These are phyloP conservation scores for Annulohypoxylon truncatum DNA, from an alignment of 2,329 filamentous ascomycete species.

Conservation along the genomic window DNA sequence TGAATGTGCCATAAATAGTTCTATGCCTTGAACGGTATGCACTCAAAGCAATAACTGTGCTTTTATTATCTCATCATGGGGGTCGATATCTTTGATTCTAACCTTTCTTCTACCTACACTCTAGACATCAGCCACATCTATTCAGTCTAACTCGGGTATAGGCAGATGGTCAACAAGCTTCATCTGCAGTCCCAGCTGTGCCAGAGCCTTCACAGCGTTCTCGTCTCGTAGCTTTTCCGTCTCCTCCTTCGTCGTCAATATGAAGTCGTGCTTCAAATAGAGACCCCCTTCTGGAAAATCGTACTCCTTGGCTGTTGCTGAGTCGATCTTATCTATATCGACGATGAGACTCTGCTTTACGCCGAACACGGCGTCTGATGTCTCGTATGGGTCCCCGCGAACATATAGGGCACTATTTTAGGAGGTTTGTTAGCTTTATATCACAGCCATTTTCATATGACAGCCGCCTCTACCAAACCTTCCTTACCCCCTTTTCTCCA, in stretches of 20 bases:
- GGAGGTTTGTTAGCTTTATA: constrained; percentile 3
- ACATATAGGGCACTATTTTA: constrained; percentile 76
- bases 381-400: constrained; percentile 82
- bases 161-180: constrained; percentile 81
- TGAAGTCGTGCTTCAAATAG: constrained; percentile 79
- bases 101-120: not conserved
- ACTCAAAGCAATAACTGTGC: not conserved
- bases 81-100: not conserved
- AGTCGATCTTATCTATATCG: constrained; percentile 65
- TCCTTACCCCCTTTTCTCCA: not conserved
- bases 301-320: constrained; percentile 69
- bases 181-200: constrained; percentile 73
- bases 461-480: not conserved
- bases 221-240: constrained; percentile 73
- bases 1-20: too few relatives aligned
- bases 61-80: not conserved
- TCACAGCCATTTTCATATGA: not conserved
- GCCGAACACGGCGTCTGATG: constrained; percentile 85
- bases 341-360: constrained; percentile 85
- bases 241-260: constrained; percentile 78
- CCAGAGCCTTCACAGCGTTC: constrained; percentile 73
- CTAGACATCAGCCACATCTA: not conserved
- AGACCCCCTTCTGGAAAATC: constrained; percentile 71
- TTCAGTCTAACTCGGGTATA: constrained; percentile 72
- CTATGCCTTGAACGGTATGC: not conserved